Percentiles rank a stretch among this genome's conserved stretches.
phyloP scores from a whole-genome alignment of 139 green algal species.

The Chlamydomonas sp. region DNA sequence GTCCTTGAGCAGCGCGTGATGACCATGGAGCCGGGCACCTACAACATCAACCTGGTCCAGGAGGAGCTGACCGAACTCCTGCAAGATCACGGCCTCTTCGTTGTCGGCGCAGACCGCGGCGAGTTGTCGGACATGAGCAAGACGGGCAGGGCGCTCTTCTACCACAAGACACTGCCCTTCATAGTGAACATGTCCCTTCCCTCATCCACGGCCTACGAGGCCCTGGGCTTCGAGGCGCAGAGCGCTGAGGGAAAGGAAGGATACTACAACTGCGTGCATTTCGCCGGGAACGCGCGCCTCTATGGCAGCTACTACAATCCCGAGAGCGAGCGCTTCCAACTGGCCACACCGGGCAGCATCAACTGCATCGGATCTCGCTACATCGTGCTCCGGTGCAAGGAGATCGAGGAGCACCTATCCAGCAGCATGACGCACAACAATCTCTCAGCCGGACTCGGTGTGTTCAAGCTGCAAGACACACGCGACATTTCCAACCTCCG shows the following conservation, averaged over 20 bases:
- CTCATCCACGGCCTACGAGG: neutral
- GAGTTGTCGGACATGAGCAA: neutral
- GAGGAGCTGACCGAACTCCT: neutral
- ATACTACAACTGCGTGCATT: neutral
- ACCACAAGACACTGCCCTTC: neutral
- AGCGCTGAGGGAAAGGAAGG: neutral
- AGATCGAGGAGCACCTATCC: slow-evolving; percentile 32
- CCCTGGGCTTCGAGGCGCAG: neutral
- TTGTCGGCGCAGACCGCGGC: neutral
- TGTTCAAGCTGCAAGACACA: slow-evolving; percentile 32
- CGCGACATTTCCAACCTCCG: slow-evolving; percentile 23
- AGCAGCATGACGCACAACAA: neutral
- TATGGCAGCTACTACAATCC: neutral
- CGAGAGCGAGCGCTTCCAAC: neutral
- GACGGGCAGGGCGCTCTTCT: neutral
- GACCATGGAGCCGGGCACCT: neutral
- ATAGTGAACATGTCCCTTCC: neutral
- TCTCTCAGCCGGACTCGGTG: slow-evolving; percentile 21
- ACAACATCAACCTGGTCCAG: neutral
- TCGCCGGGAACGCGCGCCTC: neutral
- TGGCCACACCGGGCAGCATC: slow-evolving; percentile 23
- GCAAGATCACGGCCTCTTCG: neutral
- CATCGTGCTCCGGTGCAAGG: slow-evolving; percentile 28
- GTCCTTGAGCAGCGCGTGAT: neutral
- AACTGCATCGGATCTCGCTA: slow-evolving; percentile 15